Conservation (phyloP, 768 basidiomycete genomes). For the Neoboletus subvelutipes region DNA sequence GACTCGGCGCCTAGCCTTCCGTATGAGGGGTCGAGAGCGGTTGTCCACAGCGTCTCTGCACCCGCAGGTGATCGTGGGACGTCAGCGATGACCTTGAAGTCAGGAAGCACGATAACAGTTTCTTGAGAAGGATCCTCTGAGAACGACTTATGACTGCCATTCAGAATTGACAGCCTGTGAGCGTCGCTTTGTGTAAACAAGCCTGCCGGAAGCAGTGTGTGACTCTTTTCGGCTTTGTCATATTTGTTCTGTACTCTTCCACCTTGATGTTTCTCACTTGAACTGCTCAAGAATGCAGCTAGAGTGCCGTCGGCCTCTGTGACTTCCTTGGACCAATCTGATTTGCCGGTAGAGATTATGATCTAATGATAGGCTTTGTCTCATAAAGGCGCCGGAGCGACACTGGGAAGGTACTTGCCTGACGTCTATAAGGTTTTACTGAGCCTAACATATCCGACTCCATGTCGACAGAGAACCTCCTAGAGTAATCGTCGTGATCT, state of each 20-base stretch:
- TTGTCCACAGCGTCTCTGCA: constrained; percentile 67
- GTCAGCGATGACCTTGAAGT: constrained; percentile 81
- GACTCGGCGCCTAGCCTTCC: constrained; percentile 45
- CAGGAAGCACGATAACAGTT: constrained; percentile 87
- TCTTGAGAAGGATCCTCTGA: constrained; percentile 59
- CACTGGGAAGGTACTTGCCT: constrained; percentile 45
- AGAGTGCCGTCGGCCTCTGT: constrained; percentile 70
- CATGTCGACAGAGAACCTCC: constrained; percentile 74
- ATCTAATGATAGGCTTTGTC: constrained; percentile 45
- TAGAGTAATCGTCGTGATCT: constrained; percentile 77
- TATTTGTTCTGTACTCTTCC: neutral
- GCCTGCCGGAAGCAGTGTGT: constrained; percentile 38
- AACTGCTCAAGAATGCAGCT: constrained; percentile 51
- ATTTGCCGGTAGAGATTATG: constrained; percentile 85
- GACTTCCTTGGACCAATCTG: constrained; percentile 85
- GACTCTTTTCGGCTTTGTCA: constrained; percentile 4
- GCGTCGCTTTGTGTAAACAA: constrained; percentile 58
- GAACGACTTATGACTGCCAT: constrained; percentile 78
- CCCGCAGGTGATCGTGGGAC: constrained; percentile 63
- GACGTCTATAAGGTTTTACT: constrained; percentile 79
- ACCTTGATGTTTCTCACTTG: constrained; percentile 18
- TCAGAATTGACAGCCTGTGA: constrained; percentile 66
- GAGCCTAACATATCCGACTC: constrained; percentile 82
- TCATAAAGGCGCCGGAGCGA: neutral
- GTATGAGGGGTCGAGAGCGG: constrained; percentile 58